A percentile compares a stretch with the other conserved stretches of the same genome.
phyloP scores from a whole-genome alignment of 1,284 basidiomycete genomes.

The Microbotryomycetes sp. region DNA sequence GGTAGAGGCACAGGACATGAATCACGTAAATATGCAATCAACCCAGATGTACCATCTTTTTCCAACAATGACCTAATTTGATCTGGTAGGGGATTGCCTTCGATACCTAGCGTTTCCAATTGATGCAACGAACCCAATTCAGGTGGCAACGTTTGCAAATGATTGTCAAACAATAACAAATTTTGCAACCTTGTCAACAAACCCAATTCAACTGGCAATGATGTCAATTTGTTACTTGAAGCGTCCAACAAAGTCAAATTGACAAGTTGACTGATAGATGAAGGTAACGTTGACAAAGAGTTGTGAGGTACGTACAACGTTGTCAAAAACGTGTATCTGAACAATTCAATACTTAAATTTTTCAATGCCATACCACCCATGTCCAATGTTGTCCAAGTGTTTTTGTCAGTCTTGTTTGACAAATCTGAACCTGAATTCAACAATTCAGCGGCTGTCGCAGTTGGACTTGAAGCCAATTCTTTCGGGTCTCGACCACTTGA shows the following conservation, averaged over 20 bases:
- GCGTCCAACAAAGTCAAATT: conserved; percentile 88
- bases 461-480: conserved; percentile 25
- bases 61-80: conserved; percentile 73
- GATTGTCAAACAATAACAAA: conserved; percentile 93
- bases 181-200: conserved; percentile 86
- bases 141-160: conserved; percentile 70
- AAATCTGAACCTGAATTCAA: neutral
- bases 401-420: conserved; percentile 37
- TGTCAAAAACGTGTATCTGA: conserved; percentile 88
- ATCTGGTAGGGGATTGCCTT: conserved; percentile 87
- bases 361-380: conserved; percentile 94
- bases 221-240: conserved; percentile 76
- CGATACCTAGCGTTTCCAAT: conserved; percentile 86
- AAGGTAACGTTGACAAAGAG: conserved; percentile 68
- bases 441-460: conserved; percentile 5
- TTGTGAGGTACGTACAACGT: conserved; percentile 98
- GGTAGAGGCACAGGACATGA: conserved; percentile 71
- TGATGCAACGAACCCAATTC: conserved; percentile 90
- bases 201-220: conserved; percentile 81
- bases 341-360: conserved; percentile 73
- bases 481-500: conserved; percentile 36
- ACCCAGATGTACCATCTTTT: conserved; percentile 82
- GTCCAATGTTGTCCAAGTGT: conserved; percentile 82
- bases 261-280: conserved; percentile 74
- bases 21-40: conserved; percentile 84